Evolutionary conservation across 768 basidiomycete genomes (phyloP), one percentile per base, ranked within the genome.

Genomic region (Zangia roseola): DNA sequence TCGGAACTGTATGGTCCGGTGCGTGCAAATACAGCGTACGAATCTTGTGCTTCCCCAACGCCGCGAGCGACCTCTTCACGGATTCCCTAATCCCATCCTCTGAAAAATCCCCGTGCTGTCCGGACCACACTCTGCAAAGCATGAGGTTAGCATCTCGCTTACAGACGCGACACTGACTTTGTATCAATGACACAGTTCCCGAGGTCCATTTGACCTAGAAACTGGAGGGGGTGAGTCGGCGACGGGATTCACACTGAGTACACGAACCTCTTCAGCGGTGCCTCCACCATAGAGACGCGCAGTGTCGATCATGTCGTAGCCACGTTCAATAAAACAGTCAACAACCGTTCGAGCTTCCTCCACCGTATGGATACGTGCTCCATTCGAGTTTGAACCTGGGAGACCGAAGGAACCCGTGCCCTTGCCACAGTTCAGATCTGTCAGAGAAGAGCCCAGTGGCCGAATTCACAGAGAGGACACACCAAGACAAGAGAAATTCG

Each of bases 1-100:
- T 78, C 1, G 74, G 72, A 9, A 70, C 73, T 8, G 64, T 69
- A 36, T 73, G 70, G 57, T 78, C 74, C 0, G 72, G 71, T 5
- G 63, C 67, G 50, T 80, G 81, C 0, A 83, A 67, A 61, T 80
- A 82, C 6, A 52, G 17, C 3, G 28, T 52, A 28, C 52, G 56
- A 19, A 58, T 43, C 13, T 47, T 54, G 23, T 55, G 48, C 31
- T 53, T 45, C 10, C 51, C 37, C 17, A 61, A 49, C 24, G 43
- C 47, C 4, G 25, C 1, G 20, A 55, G 39, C 14, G 56, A 61
- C 23, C 28, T 49, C 14, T 51, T 49, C 41, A 61, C 28, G 17
- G 48, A 59, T 36, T 43, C 48, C 17, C 40, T 41, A n/a, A 62
- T 43, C 1, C 52, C 44, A 13, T 38, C 28, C n/a, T 46, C 50